Evolutionary conservation across 352 stramenopile genomes (phyloP).

Genomic region (Albugo laibachii): DNA sequence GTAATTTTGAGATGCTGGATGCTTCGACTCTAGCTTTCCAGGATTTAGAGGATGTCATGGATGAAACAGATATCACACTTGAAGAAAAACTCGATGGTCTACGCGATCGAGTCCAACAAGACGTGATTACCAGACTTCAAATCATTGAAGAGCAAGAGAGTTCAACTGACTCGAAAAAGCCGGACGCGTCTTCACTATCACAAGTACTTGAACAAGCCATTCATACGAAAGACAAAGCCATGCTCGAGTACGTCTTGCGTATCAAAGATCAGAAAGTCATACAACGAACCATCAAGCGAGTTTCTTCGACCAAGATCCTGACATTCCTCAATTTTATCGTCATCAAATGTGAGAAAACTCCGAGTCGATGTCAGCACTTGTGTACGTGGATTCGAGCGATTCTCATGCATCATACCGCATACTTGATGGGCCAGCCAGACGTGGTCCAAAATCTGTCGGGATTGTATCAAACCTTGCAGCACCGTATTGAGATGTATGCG

Average conservation of each 20-base stretch:
- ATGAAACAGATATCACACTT: constrained; percentile 39
- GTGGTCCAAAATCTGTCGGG: constrained; percentile 60
- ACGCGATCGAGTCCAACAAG: constrained; percentile 46
- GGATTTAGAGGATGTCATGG: constrained; percentile 26
- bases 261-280: constrained; percentile 62
- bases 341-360: constrained; percentile 63
- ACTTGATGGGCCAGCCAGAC: constrained; percentile 66
- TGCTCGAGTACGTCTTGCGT: constrained; percentile 67
- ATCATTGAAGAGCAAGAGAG: constrained; percentile 24
- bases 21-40: constrained; percentile 9
- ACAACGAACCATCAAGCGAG: constrained; percentile 46
- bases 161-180: constrained; percentile 17
- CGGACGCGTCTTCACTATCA: constrained; percentile 65
- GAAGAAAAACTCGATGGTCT: constrained; percentile 58
- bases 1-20: too few species aligned
- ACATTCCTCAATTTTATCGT: constrained; percentile 61
- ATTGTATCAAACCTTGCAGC: constrained; percentile 71
- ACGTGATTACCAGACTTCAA: constrained; percentile 38
- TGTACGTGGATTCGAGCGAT: constrained; percentile 70
- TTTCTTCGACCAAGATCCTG: constrained; percentile 53
- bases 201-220: constrained; percentile 67
- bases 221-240: constrained; percentile 72
- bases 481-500: constrained; percentile 57
- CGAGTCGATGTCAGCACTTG: constrained; percentile 49
- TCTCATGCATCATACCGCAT: constrained; percentile 68